Conservation (phyloP, 139 green algal species). For the Chlorella sorokiniana region DNA sequence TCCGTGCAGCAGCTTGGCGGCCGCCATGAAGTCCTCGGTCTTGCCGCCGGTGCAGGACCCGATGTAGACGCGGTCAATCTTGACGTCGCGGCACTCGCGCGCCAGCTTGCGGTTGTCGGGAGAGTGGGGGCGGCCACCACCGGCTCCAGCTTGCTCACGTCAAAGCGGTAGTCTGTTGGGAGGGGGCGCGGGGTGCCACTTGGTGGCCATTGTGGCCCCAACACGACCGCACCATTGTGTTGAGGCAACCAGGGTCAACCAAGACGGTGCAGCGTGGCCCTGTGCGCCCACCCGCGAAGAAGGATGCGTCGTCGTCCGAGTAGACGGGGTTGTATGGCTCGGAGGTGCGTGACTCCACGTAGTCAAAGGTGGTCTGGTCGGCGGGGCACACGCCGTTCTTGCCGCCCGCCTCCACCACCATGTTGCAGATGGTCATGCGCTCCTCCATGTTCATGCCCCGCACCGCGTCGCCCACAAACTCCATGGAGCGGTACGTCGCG, state of each 20-base stretch:
- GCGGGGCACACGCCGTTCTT: slow-evolving; percentile 63
- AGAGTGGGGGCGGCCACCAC: slow-evolving; percentile 94
- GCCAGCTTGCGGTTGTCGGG: slow-evolving; percentile 95
- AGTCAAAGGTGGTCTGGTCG: slow-evolving; percentile 94
- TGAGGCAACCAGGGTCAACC: background rate
- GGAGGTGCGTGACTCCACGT: slow-evolving; percentile 78
- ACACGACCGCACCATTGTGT: background rate
- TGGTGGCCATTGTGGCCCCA: background rate
- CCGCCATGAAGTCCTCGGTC: slow-evolving; percentile 93
- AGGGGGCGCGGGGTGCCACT: background rate
- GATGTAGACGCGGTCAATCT: slow-evolving; percentile 97
- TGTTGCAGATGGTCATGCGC: slow-evolving; percentile 98
- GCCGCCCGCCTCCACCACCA: slow-evolving; percentile 70
- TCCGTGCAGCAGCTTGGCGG: slow-evolving; percentile 88
- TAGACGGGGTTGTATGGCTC: slow-evolving; percentile 83
- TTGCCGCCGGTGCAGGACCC: slow-evolving; percentile 90
- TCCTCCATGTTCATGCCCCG: slow-evolving; percentile 96
- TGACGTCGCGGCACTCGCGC: slow-evolving; percentile 78
- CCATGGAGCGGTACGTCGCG: slow-evolving; percentile 86
- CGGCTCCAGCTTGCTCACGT: slow-evolving; percentile 94
- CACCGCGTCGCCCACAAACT: slow-evolving; percentile 86
- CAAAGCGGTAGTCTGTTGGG: slow-evolving; percentile 67
- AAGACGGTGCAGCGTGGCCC: background rate
- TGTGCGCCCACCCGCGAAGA: slow-evolving; percentile 53
- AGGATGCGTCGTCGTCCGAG: slow-evolving; percentile 72